Evolutionary conservation across 192 early-diverging fungal species (phyloP), one percentile per base, ranked within the genome.

Genomic region (Funneliformis geosporum): DNA sequence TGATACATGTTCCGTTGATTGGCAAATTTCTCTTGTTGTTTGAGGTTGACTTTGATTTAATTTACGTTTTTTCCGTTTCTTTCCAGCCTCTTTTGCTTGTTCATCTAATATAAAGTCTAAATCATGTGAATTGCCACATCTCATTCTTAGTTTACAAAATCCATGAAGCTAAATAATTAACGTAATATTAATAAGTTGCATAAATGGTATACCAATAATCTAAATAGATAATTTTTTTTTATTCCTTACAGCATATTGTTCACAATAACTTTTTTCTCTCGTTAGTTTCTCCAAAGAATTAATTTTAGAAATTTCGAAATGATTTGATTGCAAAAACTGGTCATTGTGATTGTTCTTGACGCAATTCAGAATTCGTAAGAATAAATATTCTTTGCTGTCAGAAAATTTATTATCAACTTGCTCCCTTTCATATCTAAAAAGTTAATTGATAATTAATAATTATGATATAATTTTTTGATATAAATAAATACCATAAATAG

Each of bases 41-140:
- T 60, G 11, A 60, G 46, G 80, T 77, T 76, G 74, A 80, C 70
- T 60, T 80, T 82, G 39, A 80, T 77, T 50, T 33, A 42, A 43
- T 69, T 71, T 14, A 42, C 40, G 39, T 40, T 38, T 66, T 46
- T 84, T 83, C 43, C 76, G 87, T 82, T 82, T 88, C 79, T 83
- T 83, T 79, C 72, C 77, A 60, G 43, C 68, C 67, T 67, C 84
- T 84, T 77, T 85, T 83, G 80, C 80, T 50, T 93, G 87, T 28
- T 84, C 81, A 83, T 99, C 95, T 14, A 99, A 85, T 79, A 98
- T 97, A 50, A 94, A 79, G 80, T 96, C 91, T 70, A 98, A 83
- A 85, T 97, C 93, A 83, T 98, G 97, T 4, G 93, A 92, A 50
- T 84, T 87, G 10, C 82, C 84, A 76, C 96, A 98, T 43, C 79